Base-by-base conservation (phyloP, 306 rosid genomes). In the Sesbania bispinosa region DNA sequence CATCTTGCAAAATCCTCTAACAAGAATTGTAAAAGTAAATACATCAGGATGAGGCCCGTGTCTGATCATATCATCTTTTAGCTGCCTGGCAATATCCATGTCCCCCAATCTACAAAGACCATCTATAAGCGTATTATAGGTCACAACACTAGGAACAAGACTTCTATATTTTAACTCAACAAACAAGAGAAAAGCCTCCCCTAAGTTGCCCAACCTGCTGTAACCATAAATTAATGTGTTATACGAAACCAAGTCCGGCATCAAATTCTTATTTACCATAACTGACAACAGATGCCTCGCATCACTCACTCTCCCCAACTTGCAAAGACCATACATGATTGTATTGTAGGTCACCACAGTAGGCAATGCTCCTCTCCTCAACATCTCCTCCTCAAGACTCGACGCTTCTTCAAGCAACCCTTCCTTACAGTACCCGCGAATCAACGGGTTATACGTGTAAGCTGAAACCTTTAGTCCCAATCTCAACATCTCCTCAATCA, bases 111-210 rank as follows among this genome's bases (percentile, higher is more conserved):
- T 79, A 77, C 92, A 87, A 74, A 81, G 78, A 48, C 96, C 93
- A 58, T 89, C 87, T 18, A 89, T 82, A 76, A 92, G 96, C 1
- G 87, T 84, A 77, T 92, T 92, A 76, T 85, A 92, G 4, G 97
- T 92, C 55, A 87, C 66, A 13, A 83, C 77, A 43, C 81, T 81
- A 16, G 97, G 88, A 15, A 58, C 46, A 13, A 89, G 81, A 35
- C 80, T 72, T 67, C 59, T 81, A 36, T 64, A 21, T 53, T 48
- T 69, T 45, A 86, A 83, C 81, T 92, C 90, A 27, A 53, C 76
- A 73, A 87, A 79, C 69, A 92, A 59, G 20, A 75, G 80, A 81
- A 89, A 84, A 46, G 93, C 93, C 65, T 84, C 85, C 68, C 51
- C 52, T 52, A 87, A 38, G 63, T 66, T 71, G 35, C 88, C 93